Evolutionary conservation across 441 rosid species (phyloP), one percentile per base, ranked within the genome.

Genomic region (Metrosideros polymorpha): DNA sequence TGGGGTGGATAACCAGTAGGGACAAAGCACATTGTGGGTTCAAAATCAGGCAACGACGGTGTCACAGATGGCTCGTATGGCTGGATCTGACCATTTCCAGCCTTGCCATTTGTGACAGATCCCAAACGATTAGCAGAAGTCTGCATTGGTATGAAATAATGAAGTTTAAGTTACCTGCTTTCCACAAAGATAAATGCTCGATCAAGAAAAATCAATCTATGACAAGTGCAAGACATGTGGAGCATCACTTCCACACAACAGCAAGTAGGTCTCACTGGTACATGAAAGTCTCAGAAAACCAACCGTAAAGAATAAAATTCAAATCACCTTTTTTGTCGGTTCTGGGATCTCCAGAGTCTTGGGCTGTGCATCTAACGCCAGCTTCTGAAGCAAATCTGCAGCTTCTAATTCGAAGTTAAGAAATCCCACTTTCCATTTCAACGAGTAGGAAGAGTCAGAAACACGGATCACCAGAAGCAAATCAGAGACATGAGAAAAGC

Each of bases 351-450:
- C 98, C 39, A 94, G 85, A 82, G 93, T 82, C 87, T 97, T 95
- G 15, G 92, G 54, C 90, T 94, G 94, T 6, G 98, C 88, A 77
- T 94, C 98, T 88, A 95, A 83, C 19, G 98, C 84, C 47, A 97
- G 92, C 82, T 93, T 95, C 94, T 95, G 97, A 92, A 97, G 89
- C 92, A 97, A 90, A 87, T 95, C 98, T 85, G 98, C 86, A 89
- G 99, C 85, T 92, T 97, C 99, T 96, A 79, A 35, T 35, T 75
- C 50, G 85, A 84, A 85, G 94, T 94, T 66, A 94, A 94, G 93
- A 93, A 91, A 90, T 61, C 66, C 88, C 84, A 82, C 27, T 47
- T 27, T 24, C 8, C 54, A 29, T 35, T 50, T 39, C 47, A 39
- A 71, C 47, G 79, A 71, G 47, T 25, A 22, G n/a, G 39, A 71